phyloP scores from a whole-genome alignment of 2,329 filamentous ascomycete genomes.

The Xylaria sp. region DNA sequence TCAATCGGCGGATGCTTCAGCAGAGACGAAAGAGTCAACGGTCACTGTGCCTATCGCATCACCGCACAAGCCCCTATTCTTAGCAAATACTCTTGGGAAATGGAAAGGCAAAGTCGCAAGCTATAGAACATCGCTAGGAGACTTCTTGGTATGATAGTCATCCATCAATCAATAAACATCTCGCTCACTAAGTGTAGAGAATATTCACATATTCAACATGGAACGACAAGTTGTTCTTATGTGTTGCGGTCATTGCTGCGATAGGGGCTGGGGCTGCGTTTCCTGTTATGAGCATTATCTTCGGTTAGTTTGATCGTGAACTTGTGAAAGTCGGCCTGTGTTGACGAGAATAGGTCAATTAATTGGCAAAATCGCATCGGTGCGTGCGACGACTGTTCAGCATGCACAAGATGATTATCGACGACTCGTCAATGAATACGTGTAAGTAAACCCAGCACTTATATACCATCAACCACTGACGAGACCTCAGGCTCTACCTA shows the following conservation, averaged over 20 bases:
- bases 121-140: slow-evolving; percentile 21
- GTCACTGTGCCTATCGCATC: slow-evolving; percentile 18
- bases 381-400: slow-evolving; percentile 19
- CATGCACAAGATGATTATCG: slow-evolving; percentile 23
- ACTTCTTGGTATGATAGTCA: slow-evolving; percentile 24
- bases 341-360: slow-evolving; percentile 35
- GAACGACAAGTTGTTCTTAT: slow-evolving; percentile 25
- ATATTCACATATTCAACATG: slow-evolving; percentile 31
- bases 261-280: slow-evolving; percentile 30
- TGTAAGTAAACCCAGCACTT: slow-evolving; percentile 38
- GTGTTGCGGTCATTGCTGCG: slow-evolving; percentile 23
- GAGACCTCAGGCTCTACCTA: slow-evolving; percentile 54
- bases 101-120: slow-evolving; percentile 15
- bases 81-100: slow-evolving; percentile 12
- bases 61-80: slow-evolving; percentile 13
- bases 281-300: slow-evolving; percentile 51
- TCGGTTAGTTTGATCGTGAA: slow-evolving; percentile 35
- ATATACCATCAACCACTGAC: neutral
- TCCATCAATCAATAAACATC: neutral
- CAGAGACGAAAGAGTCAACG: slow-evolving; percentile 22
- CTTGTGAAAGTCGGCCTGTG: neutral
- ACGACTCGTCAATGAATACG: slow-evolving; percentile 40
- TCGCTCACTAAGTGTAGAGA: slow-evolving; percentile 23
- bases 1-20: slow-evolving; percentile 16
- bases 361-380: slow-evolving; percentile 42